Evolutionary conservation across 176 grass and related monocot species (phyloP).

Genomic region (Avena atlantica): DNA sequence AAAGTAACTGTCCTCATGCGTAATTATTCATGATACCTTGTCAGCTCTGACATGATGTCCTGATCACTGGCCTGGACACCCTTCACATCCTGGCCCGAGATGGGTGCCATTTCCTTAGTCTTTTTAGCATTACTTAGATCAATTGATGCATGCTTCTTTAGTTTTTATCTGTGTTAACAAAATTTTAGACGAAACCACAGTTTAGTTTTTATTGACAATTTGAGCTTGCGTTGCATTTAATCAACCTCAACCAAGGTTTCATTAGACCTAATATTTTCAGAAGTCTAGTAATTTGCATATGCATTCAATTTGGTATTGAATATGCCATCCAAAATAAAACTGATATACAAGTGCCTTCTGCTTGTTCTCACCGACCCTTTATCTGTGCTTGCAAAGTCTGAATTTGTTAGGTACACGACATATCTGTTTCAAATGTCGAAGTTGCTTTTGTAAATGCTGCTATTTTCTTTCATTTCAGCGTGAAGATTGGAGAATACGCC

Average conservation of each 20-base stretch:
- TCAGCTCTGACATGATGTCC: background rate
- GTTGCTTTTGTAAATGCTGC: background rate
- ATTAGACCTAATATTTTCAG: background rate
- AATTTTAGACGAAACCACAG: background rate
- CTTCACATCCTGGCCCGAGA: slow-evolving; percentile 16
- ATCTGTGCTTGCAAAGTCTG: background rate
- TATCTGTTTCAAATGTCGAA: background rate
- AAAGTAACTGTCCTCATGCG: background rate
- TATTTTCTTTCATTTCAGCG: slow-evolving; percentile 50
- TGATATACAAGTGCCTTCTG: slow-evolving; percentile 11
- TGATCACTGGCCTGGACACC: background rate
- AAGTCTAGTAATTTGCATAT: slow-evolving; percentile 25
- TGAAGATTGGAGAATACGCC: slow-evolving; percentile 97
- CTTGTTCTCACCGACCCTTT: slow-evolving; percentile 4
- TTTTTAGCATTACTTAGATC: slow-evolving; percentile 5
- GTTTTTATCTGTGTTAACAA: background rate
- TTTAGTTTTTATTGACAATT: background rate
- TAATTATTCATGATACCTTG: background rate
- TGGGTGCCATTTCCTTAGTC: background rate
- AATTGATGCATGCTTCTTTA: background rate
- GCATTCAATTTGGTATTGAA: slow-evolving; percentile 37
- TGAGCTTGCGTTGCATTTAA: slow-evolving; percentile 15
- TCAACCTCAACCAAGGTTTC: background rate
- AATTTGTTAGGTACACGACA: background rate
- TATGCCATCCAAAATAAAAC: slow-evolving; percentile 33